These are phyloP conservation scores for Sphenostylis stenocarpa DNA, from an alignment of 306 rosid species.

Conservation along the genomic window DNA sequence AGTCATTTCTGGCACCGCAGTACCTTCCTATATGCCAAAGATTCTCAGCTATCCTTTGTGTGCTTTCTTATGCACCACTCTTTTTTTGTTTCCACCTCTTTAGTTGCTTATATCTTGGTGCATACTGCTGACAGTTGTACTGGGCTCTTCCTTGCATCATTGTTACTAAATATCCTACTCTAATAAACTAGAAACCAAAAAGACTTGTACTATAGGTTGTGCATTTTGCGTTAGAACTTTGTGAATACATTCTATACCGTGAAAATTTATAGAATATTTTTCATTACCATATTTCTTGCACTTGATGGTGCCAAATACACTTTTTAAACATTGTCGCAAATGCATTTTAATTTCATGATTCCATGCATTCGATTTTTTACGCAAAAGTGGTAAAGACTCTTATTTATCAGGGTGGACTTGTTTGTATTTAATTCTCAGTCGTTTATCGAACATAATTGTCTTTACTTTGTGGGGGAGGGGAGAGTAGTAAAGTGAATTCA, in stretches of 20 bases:
- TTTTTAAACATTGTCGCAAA: no score
- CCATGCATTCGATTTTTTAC: neutral
- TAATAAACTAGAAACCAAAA: constrained; percentile 20
- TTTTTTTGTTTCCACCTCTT: constrained; percentile 14
- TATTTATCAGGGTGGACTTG: no score
- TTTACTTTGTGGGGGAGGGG: no score
- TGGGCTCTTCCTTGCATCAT: constrained; percentile 15
- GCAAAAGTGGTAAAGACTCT: no score
- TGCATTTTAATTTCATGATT: neutral
- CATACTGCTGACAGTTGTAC: neutral
- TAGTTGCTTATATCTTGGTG: constrained; percentile 3
- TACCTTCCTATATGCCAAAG: constrained; percentile 18
- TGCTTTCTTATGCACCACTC: constrained; percentile 7
- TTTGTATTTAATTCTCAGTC: no score
- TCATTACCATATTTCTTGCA: neutral
- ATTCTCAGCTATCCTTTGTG: constrained; percentile 21
- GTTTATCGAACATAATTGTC: no score
- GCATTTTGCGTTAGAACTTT: constrained; percentile 18
- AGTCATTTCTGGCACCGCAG: constrained; percentile 19
- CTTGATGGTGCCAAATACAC: neutral
- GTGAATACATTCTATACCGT: neutral
- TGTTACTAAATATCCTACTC: constrained; percentile 27
- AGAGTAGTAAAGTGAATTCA: no score
- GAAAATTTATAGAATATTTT: neutral
- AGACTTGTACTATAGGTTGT: neutral